A percentile compares a stretch with the other conserved stretches of the same genome.
Evolutionary conservation across 2,329 filamentous ascomycete genomes (phyloP).

Genomic region (Akanthomyces uredinophilus): DNA sequence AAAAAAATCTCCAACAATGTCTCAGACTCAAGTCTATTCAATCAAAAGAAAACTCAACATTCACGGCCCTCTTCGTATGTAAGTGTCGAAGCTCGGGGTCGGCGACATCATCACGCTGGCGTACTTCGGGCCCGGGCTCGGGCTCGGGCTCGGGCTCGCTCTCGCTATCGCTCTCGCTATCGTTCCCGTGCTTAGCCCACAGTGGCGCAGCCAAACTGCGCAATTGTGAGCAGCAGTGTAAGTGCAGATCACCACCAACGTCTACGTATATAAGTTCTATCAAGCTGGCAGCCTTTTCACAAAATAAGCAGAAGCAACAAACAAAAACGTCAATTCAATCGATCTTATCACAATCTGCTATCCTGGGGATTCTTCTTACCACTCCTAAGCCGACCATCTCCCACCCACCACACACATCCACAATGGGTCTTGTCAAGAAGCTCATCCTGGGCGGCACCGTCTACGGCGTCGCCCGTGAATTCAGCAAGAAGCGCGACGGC

Average conservation of each 20-base stretch:
- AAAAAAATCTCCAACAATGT: no score
- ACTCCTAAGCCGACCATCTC: not conserved
- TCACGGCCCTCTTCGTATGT: not conserved
- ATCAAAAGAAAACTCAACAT: no score
- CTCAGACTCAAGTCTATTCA: no score
- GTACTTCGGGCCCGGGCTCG: not conserved
- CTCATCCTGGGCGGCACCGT: conserved; percentile 22
- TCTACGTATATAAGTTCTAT: not conserved
- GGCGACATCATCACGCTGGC: not conserved
- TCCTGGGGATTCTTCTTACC: not conserved
- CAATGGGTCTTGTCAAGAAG: conserved; percentile 17
- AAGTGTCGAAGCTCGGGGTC: not conserved
- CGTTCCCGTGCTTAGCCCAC: not conserved
- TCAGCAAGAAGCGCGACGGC: conserved; percentile 25
- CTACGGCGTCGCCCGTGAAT: conserved; percentile 22
- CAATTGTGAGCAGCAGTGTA: not conserved
- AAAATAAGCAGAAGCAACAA: not conserved
- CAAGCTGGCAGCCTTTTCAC: not conserved
- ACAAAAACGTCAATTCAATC: not conserved
- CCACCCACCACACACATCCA: not conserved
- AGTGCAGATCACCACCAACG: not conserved
- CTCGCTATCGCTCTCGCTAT: conserved; percentile 8
- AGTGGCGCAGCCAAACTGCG: conserved; percentile 1
- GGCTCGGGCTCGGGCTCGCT: conserved; percentile 1
- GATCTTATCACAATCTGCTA: not conserved